Percentiles rank a stretch among this genome's conserved stretches.
Conservation (phyloP, 768 basidiomycete genomes). For the Serpula lacrymans region DNA sequence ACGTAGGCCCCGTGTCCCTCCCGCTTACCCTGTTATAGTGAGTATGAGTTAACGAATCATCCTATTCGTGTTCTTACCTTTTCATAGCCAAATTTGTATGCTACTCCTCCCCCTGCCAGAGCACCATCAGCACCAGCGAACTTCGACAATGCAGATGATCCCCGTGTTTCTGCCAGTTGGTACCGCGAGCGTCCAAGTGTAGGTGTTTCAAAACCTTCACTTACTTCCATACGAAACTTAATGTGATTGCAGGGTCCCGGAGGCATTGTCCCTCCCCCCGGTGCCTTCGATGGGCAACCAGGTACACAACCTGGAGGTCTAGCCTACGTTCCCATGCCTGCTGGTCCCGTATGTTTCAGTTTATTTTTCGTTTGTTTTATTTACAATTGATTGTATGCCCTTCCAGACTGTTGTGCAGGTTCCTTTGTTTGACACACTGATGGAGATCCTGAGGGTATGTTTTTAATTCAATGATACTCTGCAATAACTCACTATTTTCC, state of each 20-base stretch:
- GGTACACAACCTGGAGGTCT: constrained; percentile 23
- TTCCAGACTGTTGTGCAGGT: constrained; percentile 57
- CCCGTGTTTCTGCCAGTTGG: constrained; percentile 19
- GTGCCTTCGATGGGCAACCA: constrained; percentile 19
- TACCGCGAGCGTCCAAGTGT: constrained; percentile 13
- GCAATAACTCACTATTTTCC: constrained; percentile 6
- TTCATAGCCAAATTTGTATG: constrained; percentile 16
- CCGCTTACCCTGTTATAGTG: constrained; percentile 21
- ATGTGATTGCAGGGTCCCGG: not conserved
- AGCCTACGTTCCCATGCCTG: constrained; percentile 43
- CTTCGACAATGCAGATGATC: constrained; percentile 14
- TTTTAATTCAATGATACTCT: constrained; percentile 2
- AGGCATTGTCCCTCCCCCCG: constrained; percentile 22
- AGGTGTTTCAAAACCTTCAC: constrained; percentile 12
- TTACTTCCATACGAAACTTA: not conserved
- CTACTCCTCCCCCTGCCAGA: constrained; percentile 12
- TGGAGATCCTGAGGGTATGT: constrained; percentile 64
- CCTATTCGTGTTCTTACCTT: constrained; percentile 5
- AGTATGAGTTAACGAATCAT: not conserved
- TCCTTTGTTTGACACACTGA: constrained; percentile 66
- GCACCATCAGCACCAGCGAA: constrained; percentile 21
- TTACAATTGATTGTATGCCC: constrained; percentile 5
- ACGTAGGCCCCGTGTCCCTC: constrained; percentile 18
- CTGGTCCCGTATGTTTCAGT: constrained; percentile 47
- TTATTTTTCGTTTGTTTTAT: not conserved